Base-by-base conservation (phyloP, 306 rosid genomes). In the Canavalia gladiata region DNA sequence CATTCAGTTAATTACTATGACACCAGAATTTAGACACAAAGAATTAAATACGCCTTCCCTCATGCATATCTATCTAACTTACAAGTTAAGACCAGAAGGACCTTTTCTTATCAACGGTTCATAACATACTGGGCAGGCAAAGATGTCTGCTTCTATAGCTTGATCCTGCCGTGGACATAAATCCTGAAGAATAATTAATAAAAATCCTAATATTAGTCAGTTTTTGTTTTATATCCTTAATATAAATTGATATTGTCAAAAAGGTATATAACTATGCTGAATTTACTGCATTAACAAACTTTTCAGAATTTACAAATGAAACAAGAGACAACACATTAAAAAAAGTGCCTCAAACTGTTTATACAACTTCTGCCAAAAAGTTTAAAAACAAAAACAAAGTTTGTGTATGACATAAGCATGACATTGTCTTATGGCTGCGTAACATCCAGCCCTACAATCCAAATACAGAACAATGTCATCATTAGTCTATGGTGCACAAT, bases 81-180 rank as follows among this genome's bases (percentile, higher is more conserved):
- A 95, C 99, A 93, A 75, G 86, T 90, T 93, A 7, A 91, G 75
- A 68, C 99, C 99, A 8, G 91, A 29, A 57, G 98, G 98, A 54
- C 99, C 98, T 79, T 88, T 95, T 77, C 99, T 88, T 79, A 87
- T 88, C 87, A 95, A 79, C 31, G 98, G 94, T 72, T 95, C 97
- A 80, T 89, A 95, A 83, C 99, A 91, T 41, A 95, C 78, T 0
- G 99, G 97, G 83, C 99, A 95, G 2, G 99, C 89, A 30, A 95
- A 83, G 51, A 89, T 29, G 57, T 95, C 96, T 13, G 25, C 62
- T 46, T 85, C 81, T n/a, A 60, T 51, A 45, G 59, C 89, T 78
- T 80, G 90, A 79, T 74, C 88, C 25, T 84, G 78, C 83, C 74
- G 82, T 3, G 74, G 60, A 72, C 72, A 76, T n/a, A 52, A 31